Percentiles rank a stretch among this genome's conserved stretches.
Evolutionary conservation across 202 grass and related monocot genomes (phyloP).

Genomic region (Digitaria exilis): DNA sequence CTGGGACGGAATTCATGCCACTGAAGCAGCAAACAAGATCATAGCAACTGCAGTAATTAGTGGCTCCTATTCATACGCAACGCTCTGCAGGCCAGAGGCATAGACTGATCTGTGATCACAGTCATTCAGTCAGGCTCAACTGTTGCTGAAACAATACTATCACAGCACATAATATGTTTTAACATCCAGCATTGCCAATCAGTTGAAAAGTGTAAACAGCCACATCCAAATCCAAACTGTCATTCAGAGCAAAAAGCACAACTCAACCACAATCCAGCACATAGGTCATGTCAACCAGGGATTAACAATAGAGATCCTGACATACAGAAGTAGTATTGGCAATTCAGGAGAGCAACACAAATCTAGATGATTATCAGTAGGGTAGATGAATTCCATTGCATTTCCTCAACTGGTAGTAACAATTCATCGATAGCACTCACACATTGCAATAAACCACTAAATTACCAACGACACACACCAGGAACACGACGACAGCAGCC

Average conservation of each 20-base stretch:
- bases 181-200: no score
- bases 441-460: neutral
- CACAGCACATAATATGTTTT: neutral
- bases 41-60: slow-evolving; percentile 48
- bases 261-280: neutral
- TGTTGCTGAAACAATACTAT: neutral
- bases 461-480: neutral
- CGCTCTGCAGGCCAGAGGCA: slow-evolving; percentile 46
- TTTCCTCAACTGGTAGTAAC: neutral
- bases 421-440: neutral
- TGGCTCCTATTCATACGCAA: slow-evolving; percentile 39
- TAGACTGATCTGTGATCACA: slow-evolving; percentile 41
- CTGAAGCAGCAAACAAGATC: slow-evolving; percentile 63
- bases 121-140: neutral
- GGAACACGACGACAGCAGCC: neutral
- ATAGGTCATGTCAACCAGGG: neutral
- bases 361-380: no score
- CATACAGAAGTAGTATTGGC: neutral
- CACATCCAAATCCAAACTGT: neutral
- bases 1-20: slow-evolving; percentile 89
- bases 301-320: neutral
- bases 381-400: neutral
- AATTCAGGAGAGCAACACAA: neutral
- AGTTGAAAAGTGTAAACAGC: neutral
- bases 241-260: neutral